These are phyloP conservation scores for Secale cereale DNA, from an alignment of 176 grass and related monocot genomes.

Conservation along the genomic window DNA sequence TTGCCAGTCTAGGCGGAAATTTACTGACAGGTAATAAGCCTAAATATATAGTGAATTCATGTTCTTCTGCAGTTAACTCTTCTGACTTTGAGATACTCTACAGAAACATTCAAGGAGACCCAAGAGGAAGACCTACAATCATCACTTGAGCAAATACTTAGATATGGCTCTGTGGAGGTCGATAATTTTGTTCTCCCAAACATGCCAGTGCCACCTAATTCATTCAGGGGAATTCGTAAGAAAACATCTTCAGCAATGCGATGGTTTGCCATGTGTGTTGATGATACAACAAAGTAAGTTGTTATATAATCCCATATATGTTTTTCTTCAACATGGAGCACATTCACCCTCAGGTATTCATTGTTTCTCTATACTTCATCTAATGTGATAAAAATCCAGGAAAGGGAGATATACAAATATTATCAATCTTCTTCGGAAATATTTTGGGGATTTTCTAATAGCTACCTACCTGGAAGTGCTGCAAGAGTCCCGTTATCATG, in stretches of 20 bases:
- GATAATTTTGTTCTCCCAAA: slow-evolving; percentile 67
- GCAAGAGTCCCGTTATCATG: slow-evolving; percentile 76
- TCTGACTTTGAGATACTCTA: slow-evolving; percentile 27
- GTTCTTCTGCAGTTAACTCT: not conserved
- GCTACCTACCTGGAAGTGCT: slow-evolving; percentile 66
- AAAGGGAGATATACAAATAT: slow-evolving; percentile 70
- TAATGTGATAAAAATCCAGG: slow-evolving; percentile 45
- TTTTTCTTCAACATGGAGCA: slow-evolving; percentile 2
- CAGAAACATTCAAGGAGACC: slow-evolving; percentile 68
- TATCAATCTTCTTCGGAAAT: slow-evolving; percentile 80
- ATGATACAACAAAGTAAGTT: slow-evolving; percentile 83
- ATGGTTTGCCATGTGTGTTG: slow-evolving; percentile 81
- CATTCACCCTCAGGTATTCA: not conserved
- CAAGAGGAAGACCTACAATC: slow-evolving; percentile 48
- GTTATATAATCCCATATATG: not conserved
- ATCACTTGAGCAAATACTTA: slow-evolving; percentile 65
- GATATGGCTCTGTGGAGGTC: slow-evolving; percentile 34
- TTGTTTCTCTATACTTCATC: slow-evolving; percentile 26
- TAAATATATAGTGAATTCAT: not conserved
- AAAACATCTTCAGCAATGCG: slow-evolving; percentile 71
- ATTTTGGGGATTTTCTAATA: slow-evolving; percentile 92
- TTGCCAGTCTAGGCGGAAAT: slow-evolving; percentile 54
- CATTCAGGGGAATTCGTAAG: slow-evolving; percentile 83
- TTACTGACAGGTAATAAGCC: slow-evolving; percentile 58
- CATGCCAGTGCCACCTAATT: slow-evolving; percentile 60